Conservation (phyloP, 345 rosid genomes). For the Lepidium didymum region DNA sequence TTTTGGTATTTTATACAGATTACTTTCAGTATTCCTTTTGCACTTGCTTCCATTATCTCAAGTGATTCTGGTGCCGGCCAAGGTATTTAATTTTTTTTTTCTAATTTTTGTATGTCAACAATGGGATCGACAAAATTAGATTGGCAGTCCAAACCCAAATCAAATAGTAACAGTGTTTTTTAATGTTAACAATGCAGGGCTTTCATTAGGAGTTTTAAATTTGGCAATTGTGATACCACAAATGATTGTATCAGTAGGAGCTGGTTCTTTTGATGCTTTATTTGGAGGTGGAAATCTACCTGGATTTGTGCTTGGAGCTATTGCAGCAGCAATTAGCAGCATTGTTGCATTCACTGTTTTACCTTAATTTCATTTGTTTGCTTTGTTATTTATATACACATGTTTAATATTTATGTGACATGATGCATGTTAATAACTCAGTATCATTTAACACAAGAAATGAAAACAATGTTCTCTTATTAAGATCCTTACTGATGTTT, state of each 20-base stretch:
- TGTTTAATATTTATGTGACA: too few relatives aligned
- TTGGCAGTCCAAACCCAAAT: not conserved
- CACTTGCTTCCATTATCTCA: not conserved
- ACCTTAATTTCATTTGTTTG: not conserved
- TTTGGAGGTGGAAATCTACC: constrained; percentile 20
- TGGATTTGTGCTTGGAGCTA: constrained; percentile 2
- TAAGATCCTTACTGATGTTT: too few relatives aligned
- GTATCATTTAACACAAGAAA: too few relatives aligned
- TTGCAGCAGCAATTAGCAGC: constrained; percentile 7
- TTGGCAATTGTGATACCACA: constrained; percentile 61
- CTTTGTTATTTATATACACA: too few relatives aligned
- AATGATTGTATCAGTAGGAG: not conserved
- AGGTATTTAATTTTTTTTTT: too few relatives aligned
- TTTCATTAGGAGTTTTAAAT: constrained; percentile 72
- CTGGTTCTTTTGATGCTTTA: not conserved
- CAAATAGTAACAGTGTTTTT: not conserved
- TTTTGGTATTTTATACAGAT: not conserved
- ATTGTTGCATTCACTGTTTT: constrained; percentile 1
- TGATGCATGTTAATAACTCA: too few relatives aligned
- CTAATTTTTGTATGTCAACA: too few relatives aligned
- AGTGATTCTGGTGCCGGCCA: constrained; percentile 7
- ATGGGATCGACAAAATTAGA: not conserved
- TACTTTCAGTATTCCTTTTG: constrained; percentile 5
- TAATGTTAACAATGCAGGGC: constrained; percentile 31
- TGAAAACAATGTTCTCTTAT: too few relatives aligned